Base-by-base conservation (phyloP, 345 rosid genomes). In the Citrus cavaleriei region DNA sequence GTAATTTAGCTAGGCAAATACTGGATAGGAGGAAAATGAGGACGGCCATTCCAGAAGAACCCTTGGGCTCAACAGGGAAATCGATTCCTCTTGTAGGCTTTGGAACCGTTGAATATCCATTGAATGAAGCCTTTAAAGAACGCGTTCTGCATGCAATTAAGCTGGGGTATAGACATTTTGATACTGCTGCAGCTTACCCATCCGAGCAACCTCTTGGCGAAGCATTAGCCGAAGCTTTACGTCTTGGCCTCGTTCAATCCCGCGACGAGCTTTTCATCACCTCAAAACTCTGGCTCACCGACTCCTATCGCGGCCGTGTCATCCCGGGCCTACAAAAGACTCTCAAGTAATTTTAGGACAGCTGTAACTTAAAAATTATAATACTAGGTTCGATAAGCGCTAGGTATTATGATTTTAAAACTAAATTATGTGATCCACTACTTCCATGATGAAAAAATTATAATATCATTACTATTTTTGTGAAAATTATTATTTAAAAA, bases 181-280 rank as follows among this genome's bases (percentile, higher is more conserved):
- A 85, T 49, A 85, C 85, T 24, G 83, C 87, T 7, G 71, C 82
- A 0, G 22, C 65, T 0, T 85, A 85, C 60, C 66, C 60, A 8
- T 79, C 85, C 2, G 87, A 85, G 81, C 66, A 85, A 61, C 83
- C 81, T 7, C 76, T 85, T 0, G 87, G 87, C 3, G 81, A 82
- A 77, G 87, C 87, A 54, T 74, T 85, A 5, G 68, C 74, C 28
- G 68, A 68, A 38, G 80, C 74, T n/a, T 10, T 68, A 2, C 28
- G 62, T 30, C 67, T 70, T n/a, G 61, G 77, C 13, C 70, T 83
- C 19, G 46, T 80, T 24, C 40, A 73, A 58, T 55, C 81, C 40
- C 61, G 81, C 21, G 81, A 77, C 4, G 79, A 83, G 49, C 75
- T 77, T 28, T 83, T 83, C 55, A 74, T 83, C 76, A 77, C 83